Evolutionary conservation across 345 rosid species (phyloP).

Genomic region (Cardamine resedifolia): DNA sequence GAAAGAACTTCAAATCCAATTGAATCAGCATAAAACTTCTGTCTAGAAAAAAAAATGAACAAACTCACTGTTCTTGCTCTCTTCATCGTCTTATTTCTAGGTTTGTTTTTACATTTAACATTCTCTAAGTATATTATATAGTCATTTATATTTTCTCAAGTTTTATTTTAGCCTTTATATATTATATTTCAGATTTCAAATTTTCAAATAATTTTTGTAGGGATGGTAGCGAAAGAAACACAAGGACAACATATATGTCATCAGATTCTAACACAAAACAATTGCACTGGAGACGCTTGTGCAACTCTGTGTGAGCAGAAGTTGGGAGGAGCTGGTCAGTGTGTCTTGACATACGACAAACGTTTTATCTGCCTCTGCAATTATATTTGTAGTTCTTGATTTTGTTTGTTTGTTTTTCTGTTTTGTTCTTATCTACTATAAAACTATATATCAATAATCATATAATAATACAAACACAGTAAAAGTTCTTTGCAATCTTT

Average conservation of each 20-base stretch:
- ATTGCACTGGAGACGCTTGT: conserved; percentile 23
- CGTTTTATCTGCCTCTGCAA: conserved; percentile 27
- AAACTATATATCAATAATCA: not conserved
- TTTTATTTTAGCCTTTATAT: not conserved
- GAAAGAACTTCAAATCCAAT: not conserved
- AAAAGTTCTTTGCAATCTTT: not conserved
- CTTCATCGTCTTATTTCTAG: conserved; percentile 19
- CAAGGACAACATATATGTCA: conserved; percentile 34
- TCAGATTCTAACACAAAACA: not conserved
- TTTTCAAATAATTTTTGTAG: not conserved
- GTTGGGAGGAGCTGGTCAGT: conserved; percentile 33
- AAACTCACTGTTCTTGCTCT: conserved; percentile 1
- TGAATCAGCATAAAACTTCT: not conserved
- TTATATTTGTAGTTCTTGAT: not conserved
- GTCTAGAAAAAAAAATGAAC: not conserved
- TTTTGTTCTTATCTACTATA: not conserved
- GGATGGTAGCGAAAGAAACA: conserved; percentile 22
- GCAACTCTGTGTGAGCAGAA: not conserved
- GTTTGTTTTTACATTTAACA: conserved; percentile 17
- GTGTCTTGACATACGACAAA: not conserved
- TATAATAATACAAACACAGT: not conserved
- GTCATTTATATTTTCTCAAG: not conserved
- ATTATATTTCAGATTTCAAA: not conserved
- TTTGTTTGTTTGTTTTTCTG: not conserved
- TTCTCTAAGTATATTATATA: not conserved